These are phyloP conservation scores for Tolypocladium album DNA, from an alignment of 2,329 filamentous ascomycete species.

Conservation along the genomic window DNA sequence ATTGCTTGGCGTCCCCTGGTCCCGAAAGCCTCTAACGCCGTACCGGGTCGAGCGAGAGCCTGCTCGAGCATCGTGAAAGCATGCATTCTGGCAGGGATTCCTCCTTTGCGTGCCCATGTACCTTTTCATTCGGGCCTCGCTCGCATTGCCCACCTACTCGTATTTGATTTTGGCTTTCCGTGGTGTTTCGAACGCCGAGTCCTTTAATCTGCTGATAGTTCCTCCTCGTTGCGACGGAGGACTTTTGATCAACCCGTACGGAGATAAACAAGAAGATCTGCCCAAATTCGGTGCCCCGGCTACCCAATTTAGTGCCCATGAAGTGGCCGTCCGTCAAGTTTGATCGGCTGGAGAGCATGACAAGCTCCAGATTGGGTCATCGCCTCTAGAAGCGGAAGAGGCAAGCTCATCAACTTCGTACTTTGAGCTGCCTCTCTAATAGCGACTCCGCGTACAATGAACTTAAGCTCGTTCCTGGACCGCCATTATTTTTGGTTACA, in stretches of 20 bases:
- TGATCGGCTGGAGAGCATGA: background rate
- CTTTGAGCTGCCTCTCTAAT: background rate
- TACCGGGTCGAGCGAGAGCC: background rate
- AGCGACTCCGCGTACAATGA: too few species aligned
- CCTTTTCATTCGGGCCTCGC: background rate
- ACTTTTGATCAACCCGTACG: background rate
- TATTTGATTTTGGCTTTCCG: background rate
- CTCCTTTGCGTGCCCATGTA: background rate
- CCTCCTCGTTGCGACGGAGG: background rate
- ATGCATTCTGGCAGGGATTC: background rate
- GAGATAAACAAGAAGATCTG: background rate
- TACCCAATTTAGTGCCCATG: background rate
- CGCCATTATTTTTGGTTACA: too few species aligned
- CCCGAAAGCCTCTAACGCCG: background rate
- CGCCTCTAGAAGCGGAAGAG: background rate
- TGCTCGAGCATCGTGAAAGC: background rate
- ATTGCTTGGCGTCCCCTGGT: background rate
- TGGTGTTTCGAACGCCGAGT: background rate
- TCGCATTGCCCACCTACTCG: background rate
- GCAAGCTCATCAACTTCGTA: background rate
- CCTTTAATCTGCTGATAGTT: background rate
- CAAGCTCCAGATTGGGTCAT: too few species aligned
- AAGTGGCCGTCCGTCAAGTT: background rate
- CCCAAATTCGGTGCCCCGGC: background rate
- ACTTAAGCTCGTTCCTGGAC: too few species aligned